Conservation (phyloP, 495 filamentous ascomycete species). For the Lasiosphaeris hirsuta region DNA sequence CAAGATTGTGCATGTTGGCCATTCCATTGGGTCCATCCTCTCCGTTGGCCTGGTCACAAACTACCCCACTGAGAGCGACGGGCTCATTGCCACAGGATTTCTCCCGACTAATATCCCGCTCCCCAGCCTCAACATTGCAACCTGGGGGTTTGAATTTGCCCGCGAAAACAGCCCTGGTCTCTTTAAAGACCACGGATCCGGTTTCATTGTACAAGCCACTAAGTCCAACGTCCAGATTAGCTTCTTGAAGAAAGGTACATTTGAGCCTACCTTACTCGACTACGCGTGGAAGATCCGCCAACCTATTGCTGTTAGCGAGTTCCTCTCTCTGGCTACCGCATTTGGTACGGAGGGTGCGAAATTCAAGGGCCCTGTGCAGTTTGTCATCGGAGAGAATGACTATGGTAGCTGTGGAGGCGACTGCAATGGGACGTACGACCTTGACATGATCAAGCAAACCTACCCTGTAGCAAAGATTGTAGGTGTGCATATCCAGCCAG, state of each 20-base stretch:
- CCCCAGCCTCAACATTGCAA: slow-evolving; percentile 25
- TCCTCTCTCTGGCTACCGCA: slow-evolving; percentile 12
- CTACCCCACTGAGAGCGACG: slow-evolving; percentile 23
- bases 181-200: slow-evolving; percentile 13
- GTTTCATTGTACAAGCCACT: slow-evolving; percentile 26
- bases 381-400: slow-evolving; percentile 28
- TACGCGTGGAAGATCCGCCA: slow-evolving; percentile 26
- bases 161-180: not conserved
- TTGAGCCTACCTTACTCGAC: slow-evolving; percentile 22
- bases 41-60: slow-evolving; percentile 24
- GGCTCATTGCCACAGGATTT: slow-evolving; percentile 31
- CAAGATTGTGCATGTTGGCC: slow-evolving; percentile 39
- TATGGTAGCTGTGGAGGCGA: slow-evolving; percentile 21
- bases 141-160: slow-evolving; percentile 19
- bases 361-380: slow-evolving; percentile 31
- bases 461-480: slow-evolving; percentile 27
- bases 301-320: slow-evolving; percentile 26
- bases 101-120: slow-evolving; percentile 10
- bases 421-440: slow-evolving; percentile 9
- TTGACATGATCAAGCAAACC: slow-evolving; percentile 8
- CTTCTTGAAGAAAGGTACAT: slow-evolving; percentile 18
- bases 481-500: slow-evolving; percentile 28
- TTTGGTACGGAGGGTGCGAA: slow-evolving; percentile 9
- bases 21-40: slow-evolving; percentile 35
- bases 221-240: slow-evolving; percentile 21